Evolutionary conservation across 495 filamentous ascomycete genomes (phyloP).

Genomic region (Aspergillus taichungensis): DNA sequence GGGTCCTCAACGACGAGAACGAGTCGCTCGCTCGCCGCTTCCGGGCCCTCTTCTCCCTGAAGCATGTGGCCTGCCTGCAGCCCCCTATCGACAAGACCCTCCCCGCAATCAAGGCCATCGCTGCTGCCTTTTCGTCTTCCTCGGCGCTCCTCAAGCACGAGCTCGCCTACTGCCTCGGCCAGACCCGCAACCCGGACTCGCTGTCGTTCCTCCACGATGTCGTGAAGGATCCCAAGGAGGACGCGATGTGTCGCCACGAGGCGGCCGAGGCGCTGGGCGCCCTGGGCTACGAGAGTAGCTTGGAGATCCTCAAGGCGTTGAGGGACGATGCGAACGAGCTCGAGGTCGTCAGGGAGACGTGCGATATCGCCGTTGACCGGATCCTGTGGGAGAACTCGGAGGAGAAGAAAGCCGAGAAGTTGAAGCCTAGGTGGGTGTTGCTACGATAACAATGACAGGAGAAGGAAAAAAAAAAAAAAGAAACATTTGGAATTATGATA

Average conservation of each 20-base stretch:
- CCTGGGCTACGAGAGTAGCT: conserved; percentile 60
- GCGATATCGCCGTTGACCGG: conserved; percentile 88
- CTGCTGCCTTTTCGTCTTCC: conserved; percentile 72
- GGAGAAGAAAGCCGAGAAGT: conserved; percentile 58
- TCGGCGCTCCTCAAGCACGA: conserved; percentile 92
- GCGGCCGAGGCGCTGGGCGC: conserved; percentile 93
- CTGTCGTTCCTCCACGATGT: conserved; percentile 65
- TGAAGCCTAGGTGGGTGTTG: conserved; percentile 61
- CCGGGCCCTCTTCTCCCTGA: conserved; percentile 95
- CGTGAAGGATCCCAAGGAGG: conserved; percentile 69
- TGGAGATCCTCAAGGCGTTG: conserved; percentile 62
- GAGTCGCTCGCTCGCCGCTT: conserved; percentile 83
- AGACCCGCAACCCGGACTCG: conserved; percentile 68
- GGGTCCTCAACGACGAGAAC: conserved; percentile 66
- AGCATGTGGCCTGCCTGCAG: conserved; percentile 71
- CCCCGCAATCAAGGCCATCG: conserved; percentile 84
- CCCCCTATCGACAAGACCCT: conserved; percentile 53
- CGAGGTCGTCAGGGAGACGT: conserved; percentile 85
- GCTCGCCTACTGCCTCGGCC: conserved; percentile 93
- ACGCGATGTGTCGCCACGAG: conserved; percentile 94
- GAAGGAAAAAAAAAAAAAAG: no score
- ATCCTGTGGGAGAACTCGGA: conserved; percentile 88
- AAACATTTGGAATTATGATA: no score
- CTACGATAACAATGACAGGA: neutral
- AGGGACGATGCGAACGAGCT: conserved; percentile 62